Conservation (phyloP, 331 rosid genomes). For the Stylosanthes scabra region DNA sequence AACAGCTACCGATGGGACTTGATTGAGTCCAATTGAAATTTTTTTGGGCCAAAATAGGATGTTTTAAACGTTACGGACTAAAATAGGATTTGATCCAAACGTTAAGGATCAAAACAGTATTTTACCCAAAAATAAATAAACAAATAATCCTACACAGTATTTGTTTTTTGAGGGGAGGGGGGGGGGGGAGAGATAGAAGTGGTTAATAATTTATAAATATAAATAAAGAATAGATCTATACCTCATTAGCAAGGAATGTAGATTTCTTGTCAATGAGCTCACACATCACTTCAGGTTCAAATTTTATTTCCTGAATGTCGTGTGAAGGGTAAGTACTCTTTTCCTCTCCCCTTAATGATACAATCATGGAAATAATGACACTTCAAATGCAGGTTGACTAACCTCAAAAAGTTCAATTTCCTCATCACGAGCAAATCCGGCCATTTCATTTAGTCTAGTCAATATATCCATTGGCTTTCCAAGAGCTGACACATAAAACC, state of each 20-base stretch:
- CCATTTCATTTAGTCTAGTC: constrained; percentile 70
- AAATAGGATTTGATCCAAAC: too few relatives aligned
- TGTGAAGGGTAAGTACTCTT: constrained; percentile 24
- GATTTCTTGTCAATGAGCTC: constrained; percentile 55
- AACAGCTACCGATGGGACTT: too few relatives aligned
- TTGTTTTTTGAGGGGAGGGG: too few relatives aligned
- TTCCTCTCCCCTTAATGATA: neutral
- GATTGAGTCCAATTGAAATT: too few relatives aligned
- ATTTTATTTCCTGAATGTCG: constrained; percentile 65
- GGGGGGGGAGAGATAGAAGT: neutral
- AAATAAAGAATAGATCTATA: too few relatives aligned
- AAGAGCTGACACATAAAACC: constrained; percentile 64
- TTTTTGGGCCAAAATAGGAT: too few relatives aligned
- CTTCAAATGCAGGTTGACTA: constrained; percentile 33
- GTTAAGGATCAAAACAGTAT: too few relatives aligned
- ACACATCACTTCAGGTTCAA: constrained; percentile 68
- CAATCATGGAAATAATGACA: constrained; percentile 4
- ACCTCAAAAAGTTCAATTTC: constrained; percentile 86
- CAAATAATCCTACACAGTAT: neutral
- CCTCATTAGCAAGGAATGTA: constrained; percentile 64
- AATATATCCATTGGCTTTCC: constrained; percentile 74
- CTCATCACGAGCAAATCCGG: constrained; percentile 75
- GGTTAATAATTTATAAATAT: neutral
- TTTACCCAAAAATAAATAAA: neutral
- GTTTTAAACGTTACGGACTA: too few relatives aligned